A percentile compares a stretch with the other conserved stretches of the same genome.
These are phyloP conservation scores for Leishmania gerbilli DNA, from an alignment of 208 protist species.

Conservation along the genomic window DNA sequence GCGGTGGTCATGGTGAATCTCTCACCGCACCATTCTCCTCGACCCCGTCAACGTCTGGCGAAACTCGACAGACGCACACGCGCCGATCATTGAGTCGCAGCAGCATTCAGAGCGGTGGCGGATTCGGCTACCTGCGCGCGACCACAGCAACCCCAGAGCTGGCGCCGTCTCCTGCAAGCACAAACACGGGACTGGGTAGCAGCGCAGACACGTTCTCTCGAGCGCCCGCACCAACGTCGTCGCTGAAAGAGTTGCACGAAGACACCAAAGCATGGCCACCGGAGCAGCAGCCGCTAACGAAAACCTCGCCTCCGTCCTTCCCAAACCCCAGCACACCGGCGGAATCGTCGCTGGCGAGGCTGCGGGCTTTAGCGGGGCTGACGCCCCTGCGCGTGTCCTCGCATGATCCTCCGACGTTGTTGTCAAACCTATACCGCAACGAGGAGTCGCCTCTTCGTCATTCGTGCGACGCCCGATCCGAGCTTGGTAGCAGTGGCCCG, in stretches of 20 bases:
- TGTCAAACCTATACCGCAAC: background rate
- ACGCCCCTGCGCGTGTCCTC: constrained; percentile 5
- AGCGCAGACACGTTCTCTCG: background rate
- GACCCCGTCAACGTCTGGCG: background rate
- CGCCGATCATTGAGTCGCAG: background rate
- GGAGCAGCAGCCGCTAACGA: background rate
- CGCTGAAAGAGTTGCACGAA: background rate
- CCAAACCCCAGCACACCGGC: background rate
- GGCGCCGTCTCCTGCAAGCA: background rate
- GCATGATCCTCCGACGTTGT: background rate
- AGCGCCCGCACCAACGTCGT: background rate
- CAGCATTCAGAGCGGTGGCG: background rate
- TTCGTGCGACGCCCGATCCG: no score
- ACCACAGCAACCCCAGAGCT: background rate
- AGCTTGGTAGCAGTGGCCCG: background rate
- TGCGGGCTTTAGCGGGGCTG: constrained; percentile 25
- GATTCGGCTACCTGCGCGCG: background rate
- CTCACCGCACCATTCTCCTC: background rate
- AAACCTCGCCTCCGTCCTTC: background rate
- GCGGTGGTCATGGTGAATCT: background rate
- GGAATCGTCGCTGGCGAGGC: constrained; percentile 25
- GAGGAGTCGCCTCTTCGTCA: constrained; percentile 22
- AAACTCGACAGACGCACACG: background rate
- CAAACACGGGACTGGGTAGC: background rate
- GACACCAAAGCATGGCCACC: background rate